Base-by-base conservation (phyloP, 768 basidiomycete genomes). In the Tylopilus plumbeoviolaceoides region DNA sequence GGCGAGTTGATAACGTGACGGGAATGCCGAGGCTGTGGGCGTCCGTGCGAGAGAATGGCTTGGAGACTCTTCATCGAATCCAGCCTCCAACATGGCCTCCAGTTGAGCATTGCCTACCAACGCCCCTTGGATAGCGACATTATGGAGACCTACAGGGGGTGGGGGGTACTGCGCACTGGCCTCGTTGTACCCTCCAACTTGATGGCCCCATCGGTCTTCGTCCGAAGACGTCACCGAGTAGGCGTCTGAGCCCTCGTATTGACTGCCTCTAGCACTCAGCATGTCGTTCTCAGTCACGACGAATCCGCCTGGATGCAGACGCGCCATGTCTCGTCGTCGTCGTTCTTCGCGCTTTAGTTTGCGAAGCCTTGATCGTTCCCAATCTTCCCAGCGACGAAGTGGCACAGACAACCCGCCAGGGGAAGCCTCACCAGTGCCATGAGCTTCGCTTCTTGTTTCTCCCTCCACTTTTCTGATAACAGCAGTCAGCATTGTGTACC, bases 301-400 rank as follows among this genome's bases (percentile, higher is more conserved):
- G 64, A 84, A 87, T 38, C 89, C 88, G 15, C 78, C 74, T 28
- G 87, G 86, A 66, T 89, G 84, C 31, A 76, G 69, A 41, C 90
- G 82, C 63, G 94, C 93, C 59, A 97, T 80, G 7, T 98, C 93
- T 62, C 76, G 77, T 53, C 87, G 74, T 52, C 92, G 76, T 59
- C 86, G 79, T 61, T 93, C 91, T 63, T 97, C 95, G 2, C 97
- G 84, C 55, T 82, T 84, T 30, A 95, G 57, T 72, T 98, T 98
- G 47, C 95, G 87, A 44, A 98, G 76, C 41, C 97, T 80, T 23
- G 93, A 95, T 21, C 94, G 83, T 65, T 99, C 97, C 97, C 95
- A 99, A 62, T 99, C 95, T 71, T 98, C 97, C 97, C 97, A 99
- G 46, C 95, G 81, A n/a, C 95, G 83, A 66, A 98, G 73, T 0